These are phyloP conservation scores for Didymosphaeria variabile DNA, from an alignment of 2,329 filamentous ascomycete genomes.

Conservation along the genomic window DNA sequence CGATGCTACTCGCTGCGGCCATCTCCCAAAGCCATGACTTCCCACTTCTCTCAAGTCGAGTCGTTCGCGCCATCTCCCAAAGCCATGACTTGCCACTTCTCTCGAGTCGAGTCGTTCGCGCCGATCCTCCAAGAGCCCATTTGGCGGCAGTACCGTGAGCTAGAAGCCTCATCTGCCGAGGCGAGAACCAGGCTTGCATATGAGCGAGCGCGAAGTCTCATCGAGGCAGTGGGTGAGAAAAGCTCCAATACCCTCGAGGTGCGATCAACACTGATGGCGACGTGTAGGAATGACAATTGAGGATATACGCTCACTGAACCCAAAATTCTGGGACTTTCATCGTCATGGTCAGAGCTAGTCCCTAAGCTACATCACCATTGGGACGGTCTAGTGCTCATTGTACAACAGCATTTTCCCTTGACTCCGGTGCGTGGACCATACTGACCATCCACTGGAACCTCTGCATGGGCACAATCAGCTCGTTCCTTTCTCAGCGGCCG, in stretches of 20 bases:
- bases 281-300: constrained; percentile 13
- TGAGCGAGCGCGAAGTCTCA: constrained; percentile 14
- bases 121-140: constrained; percentile 12
- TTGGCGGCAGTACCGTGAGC: constrained; percentile 7
- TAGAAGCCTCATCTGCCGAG: constrained; percentile 9
- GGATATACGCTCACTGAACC: constrained; percentile 12
- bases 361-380: constrained; percentile 5
- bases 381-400: constrained; percentile 10
- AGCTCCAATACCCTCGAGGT: constrained; percentile 1
- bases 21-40: too few species aligned
- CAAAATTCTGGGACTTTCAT: constrained; percentile 15
- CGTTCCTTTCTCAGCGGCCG: constrained; percentile 8
- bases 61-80: constrained; percentile 1
- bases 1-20: too few species aligned
- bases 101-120: constrained; percentile 10
- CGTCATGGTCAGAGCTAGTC: constrained; percentile 8
- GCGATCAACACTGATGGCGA: constrained; percentile 10
- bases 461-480: constrained; percentile 13
- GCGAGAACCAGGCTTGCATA: constrained; percentile 12
- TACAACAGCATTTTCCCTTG: constrained; percentile 6
- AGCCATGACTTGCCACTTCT: constrained; percentile 9
- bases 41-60: too few species aligned
- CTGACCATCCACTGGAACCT: constrained; percentile 12
- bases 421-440: constrained; percentile 12
- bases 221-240: constrained; percentile 9